phyloP scores from a whole-genome alignment of 2,329 filamentous ascomycete genomes.

The Endoconidiophora polonica region DNA sequence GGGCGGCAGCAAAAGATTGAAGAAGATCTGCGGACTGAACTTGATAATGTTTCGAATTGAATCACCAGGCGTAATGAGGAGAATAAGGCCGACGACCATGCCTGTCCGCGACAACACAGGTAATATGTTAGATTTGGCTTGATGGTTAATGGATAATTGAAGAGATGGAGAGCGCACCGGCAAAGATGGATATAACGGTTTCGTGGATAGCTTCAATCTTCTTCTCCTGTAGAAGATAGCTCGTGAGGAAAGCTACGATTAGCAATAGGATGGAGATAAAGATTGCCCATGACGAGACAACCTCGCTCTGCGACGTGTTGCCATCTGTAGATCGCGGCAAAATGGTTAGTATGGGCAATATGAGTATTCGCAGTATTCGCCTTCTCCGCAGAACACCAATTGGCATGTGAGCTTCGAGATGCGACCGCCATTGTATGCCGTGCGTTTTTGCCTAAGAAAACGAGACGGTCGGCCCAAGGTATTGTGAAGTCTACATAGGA shows the following conservation, averaged over 20 bases:
- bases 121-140: background rate
- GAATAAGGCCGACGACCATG: slow-evolving; percentile 84
- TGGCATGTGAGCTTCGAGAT: too few species aligned
- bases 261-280: slow-evolving; percentile 93
- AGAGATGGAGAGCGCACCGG: slow-evolving; percentile 38
- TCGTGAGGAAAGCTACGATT: slow-evolving; percentile 87
- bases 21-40: slow-evolving; percentile 99
- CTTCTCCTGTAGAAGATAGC: slow-evolving; percentile 89
- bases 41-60: slow-evolving; percentile 81
- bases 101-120: slow-evolving; percentile 31
- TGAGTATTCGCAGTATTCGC: slow-evolving; percentile 5
- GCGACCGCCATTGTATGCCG: too few species aligned
- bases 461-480: too few species aligned
- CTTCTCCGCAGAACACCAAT: too few species aligned
- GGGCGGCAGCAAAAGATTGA: slow-evolving; percentile 93
- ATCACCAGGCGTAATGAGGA: slow-evolving; percentile 64
- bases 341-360: slow-evolving; percentile 11
- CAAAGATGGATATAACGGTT: slow-evolving; percentile 96
- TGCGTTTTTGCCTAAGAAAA: too few species aligned
- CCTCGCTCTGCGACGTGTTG: slow-evolving; percentile 81
- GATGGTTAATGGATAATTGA: background rate
- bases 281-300: slow-evolving; percentile 89
- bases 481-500: too few species aligned
- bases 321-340: slow-evolving; percentile 27
- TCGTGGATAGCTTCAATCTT: slow-evolving; percentile 97